These are phyloP conservation scores for Phytophthora quininea DNA, from an alignment of 352 stramenopile species.

Conservation along the genomic window DNA sequence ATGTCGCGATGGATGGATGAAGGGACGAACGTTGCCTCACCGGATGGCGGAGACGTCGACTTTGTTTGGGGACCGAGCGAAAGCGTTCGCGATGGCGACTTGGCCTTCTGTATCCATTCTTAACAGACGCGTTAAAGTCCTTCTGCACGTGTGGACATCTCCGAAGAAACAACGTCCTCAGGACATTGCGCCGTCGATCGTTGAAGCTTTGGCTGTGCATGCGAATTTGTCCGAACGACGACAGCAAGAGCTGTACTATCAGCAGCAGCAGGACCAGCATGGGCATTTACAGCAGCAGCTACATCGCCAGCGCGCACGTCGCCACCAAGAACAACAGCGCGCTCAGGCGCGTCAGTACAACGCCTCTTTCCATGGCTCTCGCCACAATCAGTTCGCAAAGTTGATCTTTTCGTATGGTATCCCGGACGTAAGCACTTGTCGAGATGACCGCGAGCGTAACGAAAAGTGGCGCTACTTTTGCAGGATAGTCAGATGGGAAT, in stretches of 20 bases:
- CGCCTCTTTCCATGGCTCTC: constrained; percentile 30
- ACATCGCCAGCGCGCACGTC: constrained; percentile 17
- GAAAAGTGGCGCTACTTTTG: constrained; percentile 88
- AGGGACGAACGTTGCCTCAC: constrained; percentile 41
- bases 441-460: constrained; percentile 44
- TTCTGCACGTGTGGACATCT: constrained; percentile 58
- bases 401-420: constrained; percentile 81
- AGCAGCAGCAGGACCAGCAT: constrained; percentile 12
- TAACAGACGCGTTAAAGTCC: constrained; percentile 55
- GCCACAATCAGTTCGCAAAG: constrained; percentile 78
- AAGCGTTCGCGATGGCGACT: constrained; percentile 10
- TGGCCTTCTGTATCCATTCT: constrained; percentile 64
- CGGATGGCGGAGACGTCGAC: constrained; percentile 47
- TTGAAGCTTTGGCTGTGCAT: constrained; percentile 9
- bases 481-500: constrained; percentile 57
- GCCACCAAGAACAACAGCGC: constrained; percentile 28
- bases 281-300: constrained; percentile 26
- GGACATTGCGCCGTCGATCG: constrained; percentile 5
- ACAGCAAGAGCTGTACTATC: constrained; percentile 10
- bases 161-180: constrained; percentile 21
- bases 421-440: constrained; percentile 68
- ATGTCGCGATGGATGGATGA: constrained; percentile 76
- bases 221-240: not conserved
- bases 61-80: constrained; percentile 65
- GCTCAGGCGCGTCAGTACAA: constrained; percentile 22